Base-by-base conservation (phyloP, 257 asterid species). In the Nicotiana knightiana region DNA sequence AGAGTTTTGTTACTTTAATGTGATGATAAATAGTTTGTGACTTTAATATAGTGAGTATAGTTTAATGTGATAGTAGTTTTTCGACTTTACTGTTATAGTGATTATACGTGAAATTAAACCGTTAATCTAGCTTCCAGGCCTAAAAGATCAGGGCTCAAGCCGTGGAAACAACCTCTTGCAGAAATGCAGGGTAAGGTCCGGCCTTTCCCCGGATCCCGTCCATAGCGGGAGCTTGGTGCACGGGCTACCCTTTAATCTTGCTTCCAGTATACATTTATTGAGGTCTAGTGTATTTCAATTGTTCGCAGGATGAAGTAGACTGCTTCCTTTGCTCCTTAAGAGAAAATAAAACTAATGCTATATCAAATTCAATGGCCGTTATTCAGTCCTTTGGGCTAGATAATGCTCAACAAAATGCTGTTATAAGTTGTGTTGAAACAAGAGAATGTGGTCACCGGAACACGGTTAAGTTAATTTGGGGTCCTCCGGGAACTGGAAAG, bases 401-500 rank as follows among this genome's bases (percentile, higher is more conserved):
- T 80, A 84, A 79, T 51, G 89, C 92, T 16, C 92, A 90, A 64
- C 58, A 51, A 55, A 81, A 33, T 37, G 94, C 91, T 59, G 86
- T 90, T 16, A 9, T 83, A 73, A 82, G 83, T 32, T 85, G 92
- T 57, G 17, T 89, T 77, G 84, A 83, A 4, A 39, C 88, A 12
- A 84, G 83, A 48, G 80, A 82, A 81, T 90, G 93, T 51, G 10
- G 0, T 32, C 91, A 90, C 1, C 30, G 1, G 54, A 89, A 67
- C 2, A 84, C 30, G 13, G 88, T 86, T 13, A 87, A 86, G 89
- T 83, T 90, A 78, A 83, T 88, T 39, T 89, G 92, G 92, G 92
- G 92, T 55, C 92, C 94, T 0, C 92, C 92, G 0, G 92, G 92
- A 26, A 91, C 92, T 1, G 92, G 92, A 26, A 89, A 91, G 51